These are phyloP conservation scores for Alternaria brassicicola DNA, from an alignment of 2,329 filamentous ascomycete genomes.

Conservation along the genomic window DNA sequence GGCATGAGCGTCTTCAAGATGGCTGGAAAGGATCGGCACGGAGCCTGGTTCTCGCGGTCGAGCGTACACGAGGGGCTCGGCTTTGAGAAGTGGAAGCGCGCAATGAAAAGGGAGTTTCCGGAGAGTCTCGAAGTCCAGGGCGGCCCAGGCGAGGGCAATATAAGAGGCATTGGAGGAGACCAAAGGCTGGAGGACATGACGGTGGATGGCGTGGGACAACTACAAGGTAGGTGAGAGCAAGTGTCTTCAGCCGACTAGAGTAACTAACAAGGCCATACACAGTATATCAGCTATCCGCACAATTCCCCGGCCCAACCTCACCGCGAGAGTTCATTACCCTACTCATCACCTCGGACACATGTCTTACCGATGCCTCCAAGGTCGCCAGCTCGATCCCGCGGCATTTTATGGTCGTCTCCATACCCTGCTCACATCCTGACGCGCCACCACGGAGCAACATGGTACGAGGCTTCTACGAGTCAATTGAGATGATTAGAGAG, in stretches of 20 bases:
- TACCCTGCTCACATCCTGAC: conserved; percentile 78
- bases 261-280: conserved; percentile 39
- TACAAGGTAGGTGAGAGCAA: conserved; percentile 60
- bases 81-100: conserved; percentile 78
- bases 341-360: conserved; percentile 68
- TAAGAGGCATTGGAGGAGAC: conserved; percentile 86
- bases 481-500: conserved; percentile 88
- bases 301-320: conserved; percentile 87
- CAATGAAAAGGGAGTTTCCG: conserved; percentile 78
- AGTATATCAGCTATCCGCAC: conserved; percentile 86
- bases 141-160: conserved; percentile 72
- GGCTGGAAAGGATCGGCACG: conserved; percentile 76
- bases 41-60: conserved; percentile 85
- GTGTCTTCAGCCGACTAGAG: neutral
- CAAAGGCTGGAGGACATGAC: conserved; percentile 69
- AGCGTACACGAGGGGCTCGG: conserved; percentile 80
- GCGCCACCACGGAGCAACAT: conserved; percentile 73
- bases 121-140: conserved; percentile 76
- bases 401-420: conserved; percentile 86
- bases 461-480: conserved; percentile 87
- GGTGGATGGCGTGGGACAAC: conserved; percentile 64
- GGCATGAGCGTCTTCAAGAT: conserved; percentile 82
- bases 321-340: conserved; percentile 87
- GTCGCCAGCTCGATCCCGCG: conserved; percentile 57
- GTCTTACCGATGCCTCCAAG: conserved; percentile 56